phyloP scores from a whole-genome alignment of 345 rosid species.

The Trapa bicornis region DNA sequence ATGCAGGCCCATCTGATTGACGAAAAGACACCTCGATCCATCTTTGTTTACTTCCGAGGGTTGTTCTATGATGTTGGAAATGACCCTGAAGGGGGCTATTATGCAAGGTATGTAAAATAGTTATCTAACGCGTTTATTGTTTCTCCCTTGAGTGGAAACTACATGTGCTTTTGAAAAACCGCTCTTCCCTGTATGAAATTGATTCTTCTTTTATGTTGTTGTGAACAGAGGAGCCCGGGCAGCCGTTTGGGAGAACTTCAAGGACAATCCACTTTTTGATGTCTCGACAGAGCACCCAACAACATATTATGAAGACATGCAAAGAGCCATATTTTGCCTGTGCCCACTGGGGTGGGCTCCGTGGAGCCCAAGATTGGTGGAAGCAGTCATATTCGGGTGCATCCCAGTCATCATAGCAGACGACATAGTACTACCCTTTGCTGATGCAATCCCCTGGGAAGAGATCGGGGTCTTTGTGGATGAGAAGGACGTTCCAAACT shows the following conservation, averaged over 20 bases:
- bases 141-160: neutral
- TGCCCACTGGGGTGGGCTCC: slow-evolving; percentile 99
- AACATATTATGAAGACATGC: slow-evolving; percentile 97
- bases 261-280: slow-evolving; percentile 90
- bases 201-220: slow-evolving; percentile 8
- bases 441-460: slow-evolving; percentile 98
- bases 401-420: slow-evolving; percentile 98
- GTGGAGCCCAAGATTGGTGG: slow-evolving; percentile 97
- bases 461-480: slow-evolving; percentile 88
- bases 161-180: too few relatives aligned
- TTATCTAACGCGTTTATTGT: neutral
- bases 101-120: slow-evolving; percentile 57
- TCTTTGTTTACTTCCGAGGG: slow-evolving; percentile 93
- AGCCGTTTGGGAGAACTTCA: slow-evolving; percentile 99
- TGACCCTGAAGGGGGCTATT: slow-evolving; percentile 98
- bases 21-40: slow-evolving; percentile 74
- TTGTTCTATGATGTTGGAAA: slow-evolving; percentile 93
- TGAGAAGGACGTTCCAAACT: slow-evolving; percentile 84
- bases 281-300: slow-evolving; percentile 95
- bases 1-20: slow-evolving; percentile 88
- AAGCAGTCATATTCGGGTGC: slow-evolving; percentile 98
- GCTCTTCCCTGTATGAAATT: neutral
- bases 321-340: slow-evolving; percentile 85
- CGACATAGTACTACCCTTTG: slow-evolving; percentile 89
- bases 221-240: slow-evolving; percentile 84